phyloP scores from a whole-genome alignment of 345 rosid genomes.

The Pistacia vera region DNA sequence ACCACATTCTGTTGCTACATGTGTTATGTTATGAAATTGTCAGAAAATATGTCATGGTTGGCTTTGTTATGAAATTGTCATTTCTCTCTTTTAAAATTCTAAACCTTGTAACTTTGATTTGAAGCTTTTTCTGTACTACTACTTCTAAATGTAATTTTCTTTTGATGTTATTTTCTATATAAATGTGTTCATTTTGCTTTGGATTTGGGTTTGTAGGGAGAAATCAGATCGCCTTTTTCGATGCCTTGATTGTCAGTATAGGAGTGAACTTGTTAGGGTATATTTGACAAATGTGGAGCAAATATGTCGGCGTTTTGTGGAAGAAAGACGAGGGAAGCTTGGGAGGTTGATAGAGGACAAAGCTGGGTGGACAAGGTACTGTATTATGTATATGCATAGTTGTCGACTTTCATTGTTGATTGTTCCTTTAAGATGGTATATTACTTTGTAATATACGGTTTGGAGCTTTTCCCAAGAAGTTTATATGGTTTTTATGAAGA shows the following conservation, averaged over 20 bases:
- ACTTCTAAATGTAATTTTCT: background rate
- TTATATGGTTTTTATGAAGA: slow-evolving; percentile 13
- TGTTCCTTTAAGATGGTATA: background rate
- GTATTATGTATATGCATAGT: background rate
- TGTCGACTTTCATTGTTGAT: background rate
- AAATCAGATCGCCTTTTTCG: slow-evolving; percentile 89
- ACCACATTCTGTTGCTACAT: too few species aligned
- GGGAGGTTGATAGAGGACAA: slow-evolving; percentile 77
- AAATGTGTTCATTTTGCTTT: slow-evolving; percentile 3
- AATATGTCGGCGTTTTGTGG: slow-evolving; percentile 82
- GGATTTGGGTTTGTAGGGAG: slow-evolving; percentile 50
- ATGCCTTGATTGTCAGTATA: slow-evolving; percentile 82
- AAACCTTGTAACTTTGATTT: background rate
- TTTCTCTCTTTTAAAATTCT: too few species aligned
- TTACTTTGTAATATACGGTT: background rate
- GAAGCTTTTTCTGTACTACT: background rate
- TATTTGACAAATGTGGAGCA: slow-evolving; percentile 88
- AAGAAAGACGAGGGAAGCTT: slow-evolving; percentile 74
- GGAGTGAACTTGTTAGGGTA: slow-evolving; percentile 93
- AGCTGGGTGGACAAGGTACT: slow-evolving; percentile 85
- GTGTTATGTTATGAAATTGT: background rate
- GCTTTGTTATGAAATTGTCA: background rate
- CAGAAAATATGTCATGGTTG: background rate
- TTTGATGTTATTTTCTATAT: background rate
- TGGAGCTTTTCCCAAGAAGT: background rate